These are phyloP conservation scores for Serpula lacrymans DNA, from an alignment of 768 basidiomycete species.

Conservation along the genomic window DNA sequence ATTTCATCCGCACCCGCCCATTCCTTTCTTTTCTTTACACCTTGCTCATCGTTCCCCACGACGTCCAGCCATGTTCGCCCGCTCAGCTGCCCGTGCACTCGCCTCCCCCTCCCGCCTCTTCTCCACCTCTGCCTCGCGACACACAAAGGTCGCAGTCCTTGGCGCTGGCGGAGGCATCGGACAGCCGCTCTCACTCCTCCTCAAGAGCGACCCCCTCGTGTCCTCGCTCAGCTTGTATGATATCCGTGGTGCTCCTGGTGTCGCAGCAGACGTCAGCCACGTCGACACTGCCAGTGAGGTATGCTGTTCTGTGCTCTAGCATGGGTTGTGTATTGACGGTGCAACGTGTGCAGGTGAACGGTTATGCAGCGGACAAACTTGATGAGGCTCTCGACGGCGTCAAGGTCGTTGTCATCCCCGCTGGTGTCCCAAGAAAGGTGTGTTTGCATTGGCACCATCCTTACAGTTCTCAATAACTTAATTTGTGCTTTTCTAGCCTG, in stretches of 20 bases:
- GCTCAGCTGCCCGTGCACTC: slow-evolving; percentile 56
- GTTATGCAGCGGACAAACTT: slow-evolving; percentile 82
- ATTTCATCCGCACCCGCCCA: too few species aligned
- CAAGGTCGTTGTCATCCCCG: slow-evolving; percentile 94
- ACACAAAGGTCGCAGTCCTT: slow-evolving; percentile 91
- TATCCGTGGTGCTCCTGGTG: slow-evolving; percentile 94
- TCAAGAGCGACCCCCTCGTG: slow-evolving; percentile 91
- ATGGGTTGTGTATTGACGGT: slow-evolving; percentile 8
- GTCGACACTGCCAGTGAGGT: slow-evolving; percentile 85
- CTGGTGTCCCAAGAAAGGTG: slow-evolving; percentile 98
- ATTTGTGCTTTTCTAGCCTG: slow-evolving; percentile 54
- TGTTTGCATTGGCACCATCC: slow-evolving; percentile 13
- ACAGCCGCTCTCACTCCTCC: slow-evolving; percentile 90
- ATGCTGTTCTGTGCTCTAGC: slow-evolving; percentile 22
- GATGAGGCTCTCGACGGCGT: slow-evolving; percentile 87
- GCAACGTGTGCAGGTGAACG: slow-evolving; percentile 54
- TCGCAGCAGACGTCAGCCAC: slow-evolving; percentile 96
- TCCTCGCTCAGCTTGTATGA: slow-evolving; percentile 86
- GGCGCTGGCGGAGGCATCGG: slow-evolving; percentile 99
- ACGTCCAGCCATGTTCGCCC: slow-evolving; percentile 60
- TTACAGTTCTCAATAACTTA: slow-evolving; percentile 17
- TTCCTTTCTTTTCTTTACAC: slow-evolving; percentile 1
- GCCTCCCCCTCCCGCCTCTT: slow-evolving; percentile 54
- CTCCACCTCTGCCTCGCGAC: slow-evolving; percentile 68
- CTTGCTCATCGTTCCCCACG: slow-evolving; percentile 4